Conservation (phyloP, 441 rosid genomes). For the Pelargonium fulgidum region DNA sequence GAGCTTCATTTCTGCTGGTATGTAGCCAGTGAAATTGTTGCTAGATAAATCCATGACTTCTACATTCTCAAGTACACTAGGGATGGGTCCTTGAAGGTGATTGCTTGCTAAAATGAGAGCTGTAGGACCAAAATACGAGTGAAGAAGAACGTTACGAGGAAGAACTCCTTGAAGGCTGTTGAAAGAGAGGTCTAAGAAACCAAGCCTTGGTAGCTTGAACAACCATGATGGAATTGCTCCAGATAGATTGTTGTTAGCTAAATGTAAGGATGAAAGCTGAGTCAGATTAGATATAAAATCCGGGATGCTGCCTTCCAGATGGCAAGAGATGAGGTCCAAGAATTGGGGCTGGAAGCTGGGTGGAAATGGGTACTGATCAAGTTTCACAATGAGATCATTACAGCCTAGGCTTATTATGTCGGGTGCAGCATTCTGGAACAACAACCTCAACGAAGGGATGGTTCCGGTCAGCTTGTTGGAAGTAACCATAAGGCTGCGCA, state of each 20-base stretch:
- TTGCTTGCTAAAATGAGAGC: neutral
- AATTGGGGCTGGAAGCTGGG: neutral
- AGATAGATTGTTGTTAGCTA: slow-evolving; percentile 8
- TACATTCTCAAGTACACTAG: slow-evolving; percentile 14
- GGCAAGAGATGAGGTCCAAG: slow-evolving; percentile 1
- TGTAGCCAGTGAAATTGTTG: slow-evolving; percentile 6
- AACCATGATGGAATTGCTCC: slow-evolving; percentile 9
- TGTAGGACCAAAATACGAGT: slow-evolving; percentile 1
- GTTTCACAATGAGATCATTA: neutral
- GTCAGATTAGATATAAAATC: slow-evolving; percentile 20
- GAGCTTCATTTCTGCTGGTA: slow-evolving; percentile 6
- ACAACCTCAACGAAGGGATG: slow-evolving; percentile 2
- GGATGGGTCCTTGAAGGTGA: slow-evolving; percentile 8
- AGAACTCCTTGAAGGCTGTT: slow-evolving; percentile 13
- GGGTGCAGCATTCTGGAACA: too few relatives aligned
- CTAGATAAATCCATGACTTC: slow-evolving; percentile 9
- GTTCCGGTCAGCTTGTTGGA: slow-evolving; percentile 19
- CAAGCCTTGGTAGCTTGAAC: slow-evolving; percentile 9
- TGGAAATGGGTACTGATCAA: neutral
- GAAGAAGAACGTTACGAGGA: neutral
- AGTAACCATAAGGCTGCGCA: neutral
- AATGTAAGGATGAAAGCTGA: slow-evolving; percentile 4
- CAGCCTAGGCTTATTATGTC: slow-evolving; percentile 2
- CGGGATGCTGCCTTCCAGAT: slow-evolving; percentile 22
- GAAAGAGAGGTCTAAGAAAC: slow-evolving; percentile 10